Evolutionary conservation across 805 yeast genomes (phyloP), one percentile per base, ranked within the genome.

Genomic region (Spathaspora gorwiae): DNA sequence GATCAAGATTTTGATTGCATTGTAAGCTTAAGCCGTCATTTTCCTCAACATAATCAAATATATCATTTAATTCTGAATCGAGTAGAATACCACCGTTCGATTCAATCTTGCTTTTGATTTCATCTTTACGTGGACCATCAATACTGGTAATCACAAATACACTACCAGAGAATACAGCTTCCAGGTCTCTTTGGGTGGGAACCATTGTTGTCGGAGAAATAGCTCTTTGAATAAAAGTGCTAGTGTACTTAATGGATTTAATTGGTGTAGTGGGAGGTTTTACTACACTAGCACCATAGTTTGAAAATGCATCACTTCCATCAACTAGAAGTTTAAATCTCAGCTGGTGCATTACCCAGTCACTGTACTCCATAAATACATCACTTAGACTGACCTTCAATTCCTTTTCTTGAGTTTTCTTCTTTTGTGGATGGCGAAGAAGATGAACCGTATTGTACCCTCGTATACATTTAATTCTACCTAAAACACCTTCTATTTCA

Each of bases 401-500:
- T 44, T 56, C 65, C 33, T 44, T 48, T n/a, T 26, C 45, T 39
- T 49, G 51, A 34, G 37, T 45, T 24, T 46, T 53, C 19, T 39
- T 37, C 29, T 46, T 30, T 12, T n/a, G 38, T 33, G 10, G 39
- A 26, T 41, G 50, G 53, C 54, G 59, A 47, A 55, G 65, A 6
- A 71, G 60, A 49, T 65, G 62, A 2, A 80, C 75, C 0, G 71
- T 64, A 54, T 81, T 81, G 54, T 67, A 83, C 0, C 90, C 90
- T 50, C 89, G 65, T 46, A 80, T 68, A 55, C 89, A 83, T 40
- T 70, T 60, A 6, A 83, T 71, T 0, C 51, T 50, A 14, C 39
- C 32, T 9, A 9, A 3, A 9, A 9, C 32, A 5, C 12, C 32
- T 3, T 29, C 32, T 9, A 29, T 11, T 19, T 19, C 24, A 19